Percentiles rank a stretch among this genome's conserved stretches.
These are phyloP conservation scores for Oehlia diaphana DNA, from an alignment of 192 early-diverging fungal species.

Conservation along the genomic window DNA sequence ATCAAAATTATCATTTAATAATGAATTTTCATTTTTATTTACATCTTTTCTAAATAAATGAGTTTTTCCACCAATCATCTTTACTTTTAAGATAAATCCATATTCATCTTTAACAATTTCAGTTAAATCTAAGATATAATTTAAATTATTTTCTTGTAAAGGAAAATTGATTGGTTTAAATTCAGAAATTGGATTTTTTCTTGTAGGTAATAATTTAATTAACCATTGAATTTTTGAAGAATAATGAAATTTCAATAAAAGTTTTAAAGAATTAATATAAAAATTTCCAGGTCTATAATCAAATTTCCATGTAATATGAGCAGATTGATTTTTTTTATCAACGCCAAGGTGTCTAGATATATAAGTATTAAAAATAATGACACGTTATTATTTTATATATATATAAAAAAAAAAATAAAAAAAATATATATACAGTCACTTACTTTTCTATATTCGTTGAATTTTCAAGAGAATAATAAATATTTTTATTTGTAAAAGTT, in stretches of 20 bases:
- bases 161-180: background rate
- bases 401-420: too few species aligned
- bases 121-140: background rate
- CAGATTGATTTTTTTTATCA: background rate
- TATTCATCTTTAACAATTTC: background rate
- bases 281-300: background rate
- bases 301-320: background rate
- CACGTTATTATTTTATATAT: too few species aligned
- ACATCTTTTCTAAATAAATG: background rate
- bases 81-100: background rate
- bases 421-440: background rate
- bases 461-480: background rate
- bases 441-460: background rate
- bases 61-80: background rate
- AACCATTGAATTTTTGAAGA: background rate
- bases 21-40: background rate
- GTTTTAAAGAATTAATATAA: background rate
- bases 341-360: background rate
- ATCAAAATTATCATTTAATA: background rate
- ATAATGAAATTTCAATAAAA: background rate
- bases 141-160: background rate
- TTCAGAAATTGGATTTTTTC: background rate
- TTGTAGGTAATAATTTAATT: background rate
- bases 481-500: background rate
- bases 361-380: too few species aligned